A percentile compares a stretch with the other conserved stretches of the same genome.
phyloP scores from a whole-genome alignment of 2,329 filamentous ascomycete species.

The Blastomyces parvus region DNA sequence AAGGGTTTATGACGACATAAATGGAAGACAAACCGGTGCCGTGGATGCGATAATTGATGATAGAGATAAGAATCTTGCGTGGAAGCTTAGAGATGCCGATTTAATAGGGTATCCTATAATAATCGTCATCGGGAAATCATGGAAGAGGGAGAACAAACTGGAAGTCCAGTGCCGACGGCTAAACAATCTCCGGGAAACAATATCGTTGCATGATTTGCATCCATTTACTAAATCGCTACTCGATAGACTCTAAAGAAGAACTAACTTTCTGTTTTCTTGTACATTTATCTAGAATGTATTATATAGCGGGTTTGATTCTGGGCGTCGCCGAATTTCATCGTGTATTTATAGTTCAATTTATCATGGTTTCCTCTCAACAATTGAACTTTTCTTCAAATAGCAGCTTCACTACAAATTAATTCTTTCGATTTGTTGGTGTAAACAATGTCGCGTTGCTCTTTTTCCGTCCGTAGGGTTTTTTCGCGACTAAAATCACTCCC shows the following conservation, averaged over 20 bases:
- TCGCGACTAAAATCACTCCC: not conserved
- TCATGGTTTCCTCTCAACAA: not conserved
- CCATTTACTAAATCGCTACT: slow-evolving; percentile 42
- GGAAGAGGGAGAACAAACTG: slow-evolving; percentile 49
- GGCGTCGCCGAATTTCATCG: not conserved
- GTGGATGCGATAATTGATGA: slow-evolving; percentile 69
- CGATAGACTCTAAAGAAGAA: slow-evolving; percentile 39
- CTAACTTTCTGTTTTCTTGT: not conserved
- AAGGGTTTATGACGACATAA: slow-evolving; percentile 55
- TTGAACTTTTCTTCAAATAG: not conserved
- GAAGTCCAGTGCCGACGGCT: slow-evolving; percentile 73
- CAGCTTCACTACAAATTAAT: not conserved
- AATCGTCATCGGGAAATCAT: slow-evolving; percentile 65
- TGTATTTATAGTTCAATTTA: not conserved
- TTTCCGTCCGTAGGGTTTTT: not conserved
- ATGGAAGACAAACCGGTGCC: slow-evolving; percentile 16
- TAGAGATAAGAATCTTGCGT: slow-evolving; percentile 56
- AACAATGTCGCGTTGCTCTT: not conserved
- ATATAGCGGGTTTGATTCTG: not conserved
- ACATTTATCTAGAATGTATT: not conserved
- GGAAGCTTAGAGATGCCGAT: slow-evolving; percentile 88
- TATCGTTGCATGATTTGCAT: slow-evolving; percentile 44
- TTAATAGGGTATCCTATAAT: slow-evolving; percentile 78
- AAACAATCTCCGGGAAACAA: slow-evolving; percentile 48
- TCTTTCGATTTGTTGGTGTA: not conserved